Conservation (phyloP, 345 rosid genomes). For the Passiflora organensis region DNA sequence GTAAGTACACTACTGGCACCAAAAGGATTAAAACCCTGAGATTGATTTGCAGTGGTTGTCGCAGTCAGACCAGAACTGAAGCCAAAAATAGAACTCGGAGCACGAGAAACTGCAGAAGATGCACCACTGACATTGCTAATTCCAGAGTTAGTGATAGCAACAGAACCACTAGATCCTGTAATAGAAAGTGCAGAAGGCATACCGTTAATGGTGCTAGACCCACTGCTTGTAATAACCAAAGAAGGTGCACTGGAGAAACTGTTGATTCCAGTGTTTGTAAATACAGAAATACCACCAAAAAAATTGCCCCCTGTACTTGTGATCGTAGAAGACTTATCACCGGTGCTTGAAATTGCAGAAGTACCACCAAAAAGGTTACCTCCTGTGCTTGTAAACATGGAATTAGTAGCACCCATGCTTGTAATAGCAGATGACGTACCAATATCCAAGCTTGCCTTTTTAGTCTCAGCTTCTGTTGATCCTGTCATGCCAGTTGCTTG, state of each 20-base stretch:
- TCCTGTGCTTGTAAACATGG: constrained; percentile 31
- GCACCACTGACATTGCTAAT: constrained; percentile 27
- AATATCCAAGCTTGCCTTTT: constrained; percentile 28
- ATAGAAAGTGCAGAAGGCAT: constrained; percentile 28
- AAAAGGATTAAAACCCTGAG: constrained; percentile 42
- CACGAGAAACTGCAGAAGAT: constrained; percentile 22
- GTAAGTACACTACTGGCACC: constrained; percentile 33
- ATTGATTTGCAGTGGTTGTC: constrained; percentile 32
- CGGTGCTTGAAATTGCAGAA: constrained; percentile 34
- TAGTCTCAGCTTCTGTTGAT: constrained; percentile 38
- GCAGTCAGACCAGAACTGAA: constrained; percentile 39
- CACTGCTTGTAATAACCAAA: constrained; percentile 10
- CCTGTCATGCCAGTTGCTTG: constrained; percentile 16
- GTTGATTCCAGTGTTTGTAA: constrained; percentile 29
- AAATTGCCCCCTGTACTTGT: not conserved
- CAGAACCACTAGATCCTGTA: constrained; percentile 30
- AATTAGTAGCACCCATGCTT: constrained; percentile 27
- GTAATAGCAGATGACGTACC: constrained; percentile 6
- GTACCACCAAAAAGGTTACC: constrained; percentile 37
- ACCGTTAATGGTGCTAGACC: not conserved
- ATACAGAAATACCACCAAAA: constrained; percentile 21
- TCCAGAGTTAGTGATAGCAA: constrained; percentile 13
- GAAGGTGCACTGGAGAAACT: constrained; percentile 21
- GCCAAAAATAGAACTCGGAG: constrained; percentile 38
- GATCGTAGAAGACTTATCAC: constrained; percentile 29